Evolutionary conservation across 805 yeast genomes (phyloP), one percentile per base, ranked within the genome.

Genomic region (Myxozyma vanderwaltii): DNA sequence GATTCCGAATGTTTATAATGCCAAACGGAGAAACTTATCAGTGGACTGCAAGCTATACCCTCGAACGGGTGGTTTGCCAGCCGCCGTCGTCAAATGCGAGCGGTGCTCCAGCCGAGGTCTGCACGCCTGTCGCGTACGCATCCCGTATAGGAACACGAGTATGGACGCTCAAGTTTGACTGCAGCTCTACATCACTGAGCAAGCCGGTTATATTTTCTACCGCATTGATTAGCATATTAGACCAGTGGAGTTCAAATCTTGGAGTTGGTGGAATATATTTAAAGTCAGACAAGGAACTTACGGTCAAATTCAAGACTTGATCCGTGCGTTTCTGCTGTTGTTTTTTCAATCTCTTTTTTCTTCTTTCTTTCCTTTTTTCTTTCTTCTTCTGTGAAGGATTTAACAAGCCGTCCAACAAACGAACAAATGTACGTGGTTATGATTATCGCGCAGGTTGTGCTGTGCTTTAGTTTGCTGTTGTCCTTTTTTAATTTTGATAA

Each of bases 161-260:
- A 13, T 50, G 54, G 54, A 21, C 4, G n/a, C 10, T 50, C 29
- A 31, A 33, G 4, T 50, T 19, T 39, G 54, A 24, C 35, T 21
- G 31, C 21, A 17, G 17, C 24, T n/a, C 46, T 4, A 46, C 15
- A 8, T 6, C 10, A 10, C 33, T 50, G 19, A 35, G 39, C 15
- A 33, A 10, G 19, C n/a, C 39, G 23, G 66, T 84, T 72, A 88
- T 86, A 0, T 70, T 84, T 23, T 73, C 83, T 17, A 78, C 85
- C 5, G 88, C 87, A 2, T 71, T 84, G 61, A 80, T 83, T 59
- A 82, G 86, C 45, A 81, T 75, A 68, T 79, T 84, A 56, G 88
- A 85, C 68, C 87, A 83, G 57, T 84, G 88, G 88, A 84, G 82
- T 67, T 83, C 88, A 21, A 74, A 75, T 59, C 71, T 80, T 38